Evolutionary conservation across 2,329 filamentous ascomycete genomes (phyloP), one percentile per base, ranked within the genome.

Genomic region (Xylariales sp.): DNA sequence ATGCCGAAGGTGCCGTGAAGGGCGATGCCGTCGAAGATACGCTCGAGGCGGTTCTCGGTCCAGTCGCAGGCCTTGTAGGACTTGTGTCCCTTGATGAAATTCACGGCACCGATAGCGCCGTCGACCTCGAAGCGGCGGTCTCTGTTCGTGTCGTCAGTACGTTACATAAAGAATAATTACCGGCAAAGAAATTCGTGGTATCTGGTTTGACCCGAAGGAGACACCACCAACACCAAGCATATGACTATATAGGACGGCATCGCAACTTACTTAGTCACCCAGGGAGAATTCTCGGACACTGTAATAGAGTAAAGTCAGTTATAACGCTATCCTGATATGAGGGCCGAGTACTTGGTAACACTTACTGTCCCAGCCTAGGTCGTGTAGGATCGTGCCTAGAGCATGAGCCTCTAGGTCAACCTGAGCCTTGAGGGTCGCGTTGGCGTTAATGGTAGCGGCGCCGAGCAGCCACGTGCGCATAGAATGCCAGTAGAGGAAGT

Each of bases 91-190:
- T 66, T 69, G 58, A 70, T 66, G 23, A 57, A 70, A 12, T 32
- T 41, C 54, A 64, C 6, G 18, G 69, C 69, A n/a, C 69, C 69
- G 39, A 69, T 59, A 36, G 50, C 69, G 16, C 69, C 69, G 18
- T 70, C 69, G 12, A 70, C 69, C 41, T 68, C 69, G 49, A 70
- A 70, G 12, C 65, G 69, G 9, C 64, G 56, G n/a, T 69, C 66
- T 18, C 65, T 68, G 28, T 55, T 63, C 10, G 45, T 39, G 2
- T 3, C 14, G 14, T 65, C 14, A 68, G 57, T 39, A 62, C 4
- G 8, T 12, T 53, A n/a, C 34, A 23, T 10, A 1, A 9, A 32
- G 4, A 45, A 43, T 43, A n/a, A n/a, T n/a, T n/a, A 3, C 18
- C 2, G 12, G 5, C 5, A 41, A 16, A 3, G 32, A n/a, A 7